Base-by-base conservation (phyloP, 108 stramenopile species). In the Skeletonema menzelii region DNA sequence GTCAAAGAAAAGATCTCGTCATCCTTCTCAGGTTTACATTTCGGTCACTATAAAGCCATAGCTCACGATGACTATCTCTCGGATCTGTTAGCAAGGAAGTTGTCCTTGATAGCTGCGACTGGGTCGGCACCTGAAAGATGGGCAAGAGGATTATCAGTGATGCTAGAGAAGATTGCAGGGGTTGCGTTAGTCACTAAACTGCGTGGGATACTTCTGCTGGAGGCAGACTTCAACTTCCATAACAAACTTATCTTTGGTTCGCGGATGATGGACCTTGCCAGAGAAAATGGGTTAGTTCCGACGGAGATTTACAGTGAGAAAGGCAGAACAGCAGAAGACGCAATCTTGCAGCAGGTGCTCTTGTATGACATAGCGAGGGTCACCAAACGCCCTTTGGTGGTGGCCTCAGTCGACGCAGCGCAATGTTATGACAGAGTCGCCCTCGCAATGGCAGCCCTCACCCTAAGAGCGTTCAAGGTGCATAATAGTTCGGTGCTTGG, bases 371-470 rank as follows among this genome's bases (percentile, higher is more conserved):
- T 72, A 5, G 59, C 61, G 0, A 27, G 77, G 1, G 47, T 64
- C 20, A 19, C 31, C 14, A 11, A 53, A 28, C 7, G 28, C 13
- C 20, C 55, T 3, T n/a, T 28, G 0, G 17, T 28, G 0, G 40
- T 71, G 0, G 17, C 62, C 0, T 37, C 65, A 2, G 65, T 56
- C 3, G 71, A 68, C 15, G 72, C 72, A 0, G 27, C 58, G 1
- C 58, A 68, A 10, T 79, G 78, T 31, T 79, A 79, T 22, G 68
- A 79, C 27, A 1, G 49, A 0, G 56, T 79, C 0, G 56, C 66
- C 1, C 65, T 66, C n/a, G 46, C 71, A 13, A 63, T 79, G 0
- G 19, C 58, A 0, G 10, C 65, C 4, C 59, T 79, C 2, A 22
- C 53, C 1, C 26, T 73, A 0, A 30, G 3, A 14, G 65, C 78